Base-by-base conservation (phyloP, 1,284 basidiomycete genomes). In the Coniferiporia weirii region DNA sequence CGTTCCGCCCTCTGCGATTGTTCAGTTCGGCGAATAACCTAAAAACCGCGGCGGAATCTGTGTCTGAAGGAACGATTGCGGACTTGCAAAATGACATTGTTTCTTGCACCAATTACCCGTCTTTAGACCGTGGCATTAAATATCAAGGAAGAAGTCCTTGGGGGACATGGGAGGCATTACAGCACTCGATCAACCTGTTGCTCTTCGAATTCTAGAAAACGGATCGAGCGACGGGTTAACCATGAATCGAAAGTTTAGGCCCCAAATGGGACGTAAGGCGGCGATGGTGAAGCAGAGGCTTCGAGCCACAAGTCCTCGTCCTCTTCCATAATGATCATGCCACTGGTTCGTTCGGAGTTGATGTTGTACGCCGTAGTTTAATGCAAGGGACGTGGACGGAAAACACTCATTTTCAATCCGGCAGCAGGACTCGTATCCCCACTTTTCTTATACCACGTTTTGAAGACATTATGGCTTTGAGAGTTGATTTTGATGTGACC, bases 21-120 rank as follows among this genome's bases (percentile, higher is more conserved):
- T 40, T 20, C 44, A 10, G 12, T 13, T 44, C 56, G 56, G 56
- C 44, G 17, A 58, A 52, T 38, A 52, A 52, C 22, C 38, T 52
- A 27, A 22, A 44, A 36, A 15, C 56, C 56, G 36, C 47, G 52
- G 38, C 38, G 43, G 35, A 43, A 36, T 22, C n/a, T 43, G 52
- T 19, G 15, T 40, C 34, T 35, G 49, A 13, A 34, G 38, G 12
- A 13, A 12, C n/a, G 22, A 22, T 19, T 27, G 48, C 50, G 10
- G 12, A 5, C 32, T 35, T 15, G 27, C 27, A 27, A 5, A n/a
- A 27, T 27, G 27, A 5, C 27, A 3, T 27, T 27, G 13, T 27
- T 50, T 15, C 27, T 32, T 50, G 22, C 22, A 12, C 13, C 32
- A 13, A 13, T 27, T 27, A 27, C 27, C 27, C 27, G 27, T 50